Conservation (phyloP, 345 rosid species). For the Brassica nigra region DNA sequence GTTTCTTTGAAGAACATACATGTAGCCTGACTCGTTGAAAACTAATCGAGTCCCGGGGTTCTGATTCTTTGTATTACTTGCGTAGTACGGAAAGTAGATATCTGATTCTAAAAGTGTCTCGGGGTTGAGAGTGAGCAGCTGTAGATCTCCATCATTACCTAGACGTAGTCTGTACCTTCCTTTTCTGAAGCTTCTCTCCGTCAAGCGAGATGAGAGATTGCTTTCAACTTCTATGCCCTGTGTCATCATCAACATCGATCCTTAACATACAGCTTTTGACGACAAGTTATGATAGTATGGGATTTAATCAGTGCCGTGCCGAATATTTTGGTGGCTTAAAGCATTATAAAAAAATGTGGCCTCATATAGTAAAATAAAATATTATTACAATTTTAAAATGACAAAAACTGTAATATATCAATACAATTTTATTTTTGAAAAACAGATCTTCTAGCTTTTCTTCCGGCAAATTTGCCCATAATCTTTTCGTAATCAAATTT, state of each 20-base stretch:
- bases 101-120: slow-evolving; percentile 25
- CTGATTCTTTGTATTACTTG: background rate
- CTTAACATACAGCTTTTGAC: too few species aligned
- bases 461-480: too few species aligned
- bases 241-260: background rate
- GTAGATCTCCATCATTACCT: slow-evolving; percentile 7
- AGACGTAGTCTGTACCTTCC: slow-evolving; percentile 16
- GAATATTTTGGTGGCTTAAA: too few species aligned
- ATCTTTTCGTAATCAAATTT: too few species aligned
- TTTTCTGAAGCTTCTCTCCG: slow-evolving; percentile 6
- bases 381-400: too few species aligned
- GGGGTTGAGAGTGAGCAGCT: slow-evolving; percentile 23
- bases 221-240: slow-evolving; percentile 6
- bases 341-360: too few species aligned
- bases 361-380: too few species aligned
- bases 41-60: slow-evolving; percentile 37
- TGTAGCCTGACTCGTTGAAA: slow-evolving; percentile 50
- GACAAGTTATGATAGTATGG: too few species aligned
- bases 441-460: too few species aligned
- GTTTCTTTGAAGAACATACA: slow-evolving; percentile 43
- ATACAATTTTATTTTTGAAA: too few species aligned
- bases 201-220: slow-evolving; percentile 10
- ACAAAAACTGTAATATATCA: too few species aligned
- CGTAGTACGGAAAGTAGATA: slow-evolving; percentile 40
- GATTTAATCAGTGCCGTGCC: too few species aligned